A percentile compares a stretch with the other conserved stretches of the same genome.
Conservation (phyloP, 495 filamentous ascomycete species). For the Trichocladium antarcticum region DNA sequence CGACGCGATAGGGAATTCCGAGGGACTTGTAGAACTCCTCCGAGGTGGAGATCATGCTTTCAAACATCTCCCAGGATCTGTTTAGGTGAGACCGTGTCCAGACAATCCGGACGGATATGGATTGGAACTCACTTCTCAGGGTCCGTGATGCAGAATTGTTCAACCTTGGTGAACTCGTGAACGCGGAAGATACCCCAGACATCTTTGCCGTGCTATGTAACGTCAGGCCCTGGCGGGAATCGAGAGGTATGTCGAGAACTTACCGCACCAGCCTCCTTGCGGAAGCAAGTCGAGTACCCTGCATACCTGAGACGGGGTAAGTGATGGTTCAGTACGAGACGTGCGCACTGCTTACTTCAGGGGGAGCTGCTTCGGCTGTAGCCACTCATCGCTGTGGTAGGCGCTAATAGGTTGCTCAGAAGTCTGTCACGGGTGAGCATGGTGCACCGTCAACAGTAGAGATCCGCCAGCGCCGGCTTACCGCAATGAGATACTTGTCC, state of each 20-base stretch:
- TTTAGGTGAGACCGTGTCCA: not conserved
- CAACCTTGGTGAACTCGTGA: conserved; percentile 96
- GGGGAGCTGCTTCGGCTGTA: conserved; percentile 71
- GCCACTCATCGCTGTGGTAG: conserved; percentile 87
- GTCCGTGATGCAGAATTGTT: conserved; percentile 89
- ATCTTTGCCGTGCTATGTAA: conserved; percentile 66
- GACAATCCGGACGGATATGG: not conserved
- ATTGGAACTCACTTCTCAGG: conserved; percentile 53
- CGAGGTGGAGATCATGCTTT: conserved; percentile 77
- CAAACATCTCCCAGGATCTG: conserved; percentile 77
- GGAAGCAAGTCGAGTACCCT: conserved; percentile 87
- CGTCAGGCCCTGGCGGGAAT: not conserved
- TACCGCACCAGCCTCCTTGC: conserved; percentile 75
- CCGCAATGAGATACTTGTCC: conserved; percentile 88
- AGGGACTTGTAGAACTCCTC: conserved; percentile 94
- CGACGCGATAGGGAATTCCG: conserved; percentile 76
- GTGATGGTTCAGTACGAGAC: conserved; percentile 19
- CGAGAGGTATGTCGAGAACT: not conserved
- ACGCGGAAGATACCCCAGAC: conserved; percentile 98
- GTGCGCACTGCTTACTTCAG: conserved; percentile 48
- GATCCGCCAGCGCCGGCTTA: not conserved
- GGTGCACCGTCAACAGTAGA: not conserved
- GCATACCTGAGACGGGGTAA: conserved; percentile 46
- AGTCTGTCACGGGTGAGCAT: conserved; percentile 36
- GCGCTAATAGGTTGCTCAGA: conserved; percentile 92